phyloP scores from a whole-genome alignment of 1,284 basidiomycete species.

The Coniophora puteana region DNA sequence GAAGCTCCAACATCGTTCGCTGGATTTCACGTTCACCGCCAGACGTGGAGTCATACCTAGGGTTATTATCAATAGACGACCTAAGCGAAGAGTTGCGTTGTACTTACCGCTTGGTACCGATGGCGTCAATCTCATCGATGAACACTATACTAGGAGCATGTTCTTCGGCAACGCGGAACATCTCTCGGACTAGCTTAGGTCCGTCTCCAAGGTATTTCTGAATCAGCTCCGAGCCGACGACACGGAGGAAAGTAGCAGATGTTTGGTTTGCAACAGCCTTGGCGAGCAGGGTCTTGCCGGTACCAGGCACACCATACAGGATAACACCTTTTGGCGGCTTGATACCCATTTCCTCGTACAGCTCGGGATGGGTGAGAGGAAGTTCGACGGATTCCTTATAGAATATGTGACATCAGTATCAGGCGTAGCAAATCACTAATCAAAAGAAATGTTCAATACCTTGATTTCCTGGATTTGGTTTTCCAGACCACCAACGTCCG shows the following conservation, averaged over 20 bases:
- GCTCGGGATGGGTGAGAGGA: slow-evolving; percentile 95
- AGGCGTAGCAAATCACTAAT: not conserved
- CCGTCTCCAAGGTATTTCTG: slow-evolving; percentile 99
- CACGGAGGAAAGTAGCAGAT: slow-evolving; percentile 96
- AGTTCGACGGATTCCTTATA: slow-evolving; percentile 95
- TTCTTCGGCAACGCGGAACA: slow-evolving; percentile 97
- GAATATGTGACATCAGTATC: not conserved
- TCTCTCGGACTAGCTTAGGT: slow-evolving; percentile 96
- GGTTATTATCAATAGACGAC: slow-evolving; percentile 2
- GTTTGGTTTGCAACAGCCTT: slow-evolving; percentile 99
- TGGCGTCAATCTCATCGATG: slow-evolving; percentile 98
- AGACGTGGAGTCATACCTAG: slow-evolving; percentile 91
- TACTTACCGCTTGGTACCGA: slow-evolving; percentile 93
- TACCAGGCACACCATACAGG: slow-evolving; percentile 97
- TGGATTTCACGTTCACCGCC: slow-evolving; percentile 99
- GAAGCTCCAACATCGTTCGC: slow-evolving; percentile 96
- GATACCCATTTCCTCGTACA: slow-evolving; percentile 99
- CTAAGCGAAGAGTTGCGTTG: not conserved
- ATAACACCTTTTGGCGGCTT: slow-evolving; percentile 99
- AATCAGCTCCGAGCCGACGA: slow-evolving; percentile 97
- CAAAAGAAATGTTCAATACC: slow-evolving; percentile 34
- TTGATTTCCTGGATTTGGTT: slow-evolving; percentile 99
- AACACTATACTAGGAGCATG: slow-evolving; percentile 99
- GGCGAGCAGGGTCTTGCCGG: slow-evolving; percentile 96
- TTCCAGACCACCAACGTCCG: slow-evolving; percentile 97